Conservation (phyloP, 257 asterid genomes). For the Solanum sitiens region DNA sequence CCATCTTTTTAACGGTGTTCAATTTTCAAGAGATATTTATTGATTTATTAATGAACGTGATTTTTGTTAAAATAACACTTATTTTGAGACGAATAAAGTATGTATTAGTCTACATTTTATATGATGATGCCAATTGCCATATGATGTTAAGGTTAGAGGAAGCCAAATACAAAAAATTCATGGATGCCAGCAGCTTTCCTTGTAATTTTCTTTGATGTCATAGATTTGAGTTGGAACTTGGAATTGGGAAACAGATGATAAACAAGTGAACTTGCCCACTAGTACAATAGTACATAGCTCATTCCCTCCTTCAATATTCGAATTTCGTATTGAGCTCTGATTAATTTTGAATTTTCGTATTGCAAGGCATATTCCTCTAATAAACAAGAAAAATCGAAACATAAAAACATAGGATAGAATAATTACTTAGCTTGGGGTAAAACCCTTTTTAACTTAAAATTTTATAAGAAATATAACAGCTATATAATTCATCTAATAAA, state of each 20-base stretch:
- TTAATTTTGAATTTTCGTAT: too few species aligned
- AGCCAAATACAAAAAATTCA: not conserved
- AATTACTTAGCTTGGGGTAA: not conserved
- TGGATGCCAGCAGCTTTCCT: not conserved
- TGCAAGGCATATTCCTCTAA: too few species aligned
- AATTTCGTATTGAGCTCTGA: not conserved
- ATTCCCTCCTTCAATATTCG: not conserved
- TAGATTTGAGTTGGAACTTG: not conserved
- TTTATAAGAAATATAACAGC: not conserved
- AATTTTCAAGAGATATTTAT: not conserved
- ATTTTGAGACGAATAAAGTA: not conserved
- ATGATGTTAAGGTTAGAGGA: not conserved
- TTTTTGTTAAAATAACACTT: not conserved
- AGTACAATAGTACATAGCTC: not conserved
- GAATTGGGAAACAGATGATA: not conserved
- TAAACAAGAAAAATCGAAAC: not conserved
- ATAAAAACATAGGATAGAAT: not conserved
- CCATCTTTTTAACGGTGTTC: not conserved
- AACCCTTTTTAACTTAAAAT: not conserved
- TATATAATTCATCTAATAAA: not conserved
- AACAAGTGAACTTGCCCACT: not conserved
- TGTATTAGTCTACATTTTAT: not conserved
- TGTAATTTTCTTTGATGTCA: not conserved
- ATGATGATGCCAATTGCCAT: not conserved
- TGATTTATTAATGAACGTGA: not conserved